Percentiles rank a stretch among this genome's conserved stretches.
Evolutionary conservation across 345 rosid species (phyloP).

Genomic region (Salix koriyanagi): DNA sequence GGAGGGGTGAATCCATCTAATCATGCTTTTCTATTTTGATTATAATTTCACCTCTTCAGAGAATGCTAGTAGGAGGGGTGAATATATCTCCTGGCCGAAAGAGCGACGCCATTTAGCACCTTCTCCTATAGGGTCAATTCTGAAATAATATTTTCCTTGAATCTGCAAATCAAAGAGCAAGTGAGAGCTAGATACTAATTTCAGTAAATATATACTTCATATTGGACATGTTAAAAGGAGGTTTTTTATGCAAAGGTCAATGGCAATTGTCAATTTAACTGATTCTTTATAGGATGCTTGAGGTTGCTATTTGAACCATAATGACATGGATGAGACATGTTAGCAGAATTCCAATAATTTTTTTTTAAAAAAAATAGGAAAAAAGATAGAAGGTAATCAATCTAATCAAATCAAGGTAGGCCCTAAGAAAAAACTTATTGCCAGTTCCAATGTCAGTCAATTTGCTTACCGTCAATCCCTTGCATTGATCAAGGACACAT

Average conservation of each 20-base stretch:
- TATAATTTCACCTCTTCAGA: slow-evolving; percentile 56
- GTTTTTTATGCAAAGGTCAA: not conserved
- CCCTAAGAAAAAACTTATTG: not conserved
- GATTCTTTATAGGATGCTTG: not conserved
- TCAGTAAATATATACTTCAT: not conserved
- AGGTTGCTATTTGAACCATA: not conserved
- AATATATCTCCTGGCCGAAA: slow-evolving; percentile 90
- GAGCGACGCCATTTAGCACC: slow-evolving; percentile 96
- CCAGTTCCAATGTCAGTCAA: slow-evolving; percentile 4
- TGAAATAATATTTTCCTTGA: slow-evolving; percentile 85
- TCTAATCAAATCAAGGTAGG: not conserved
- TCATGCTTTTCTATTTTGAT: not conserved
- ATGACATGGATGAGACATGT: not conserved
- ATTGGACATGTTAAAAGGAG: not conserved
- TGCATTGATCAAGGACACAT: slow-evolving; percentile 61
- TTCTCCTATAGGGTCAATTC: slow-evolving; percentile 78
- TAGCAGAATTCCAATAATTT: not conserved
- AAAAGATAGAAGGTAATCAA: not conserved
- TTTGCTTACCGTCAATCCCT: slow-evolving; percentile 66
- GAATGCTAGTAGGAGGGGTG: slow-evolving; percentile 84
- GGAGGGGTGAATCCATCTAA: not conserved
- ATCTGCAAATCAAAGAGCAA: slow-evolving; percentile 39
- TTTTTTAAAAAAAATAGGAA: not conserved
- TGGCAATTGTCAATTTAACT: not conserved
- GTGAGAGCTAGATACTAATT: slow-evolving; percentile 2